Percentiles rank a stretch among this genome's conserved stretches.
Conservation (phyloP, 2,329 filamentous ascomycete genomes). For the Thielaviopsis musarum region DNA sequence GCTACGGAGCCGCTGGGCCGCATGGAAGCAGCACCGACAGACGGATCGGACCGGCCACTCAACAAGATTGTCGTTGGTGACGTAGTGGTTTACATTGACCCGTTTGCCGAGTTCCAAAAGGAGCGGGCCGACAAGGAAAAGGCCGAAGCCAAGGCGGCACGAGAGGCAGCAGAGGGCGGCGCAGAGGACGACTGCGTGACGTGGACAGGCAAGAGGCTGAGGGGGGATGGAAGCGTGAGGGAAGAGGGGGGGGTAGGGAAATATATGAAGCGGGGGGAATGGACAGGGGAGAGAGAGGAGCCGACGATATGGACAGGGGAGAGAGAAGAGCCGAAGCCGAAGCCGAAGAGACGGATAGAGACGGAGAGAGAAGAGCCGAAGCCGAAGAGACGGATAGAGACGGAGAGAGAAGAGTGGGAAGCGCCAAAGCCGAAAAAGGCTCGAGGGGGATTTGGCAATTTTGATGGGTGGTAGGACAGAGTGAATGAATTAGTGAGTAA, state of each 20-base stretch:
- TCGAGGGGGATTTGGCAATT: slow-evolving; percentile 72
- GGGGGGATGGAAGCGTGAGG: slow-evolving; percentile 45
- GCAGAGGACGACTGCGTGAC: slow-evolving; percentile 80
- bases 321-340: slow-evolving; percentile 11
- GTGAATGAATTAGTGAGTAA: not conserved
- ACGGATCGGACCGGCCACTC: slow-evolving; percentile 57
- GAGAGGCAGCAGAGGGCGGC: slow-evolving; percentile 39
- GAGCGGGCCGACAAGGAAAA: slow-evolving; percentile 50
- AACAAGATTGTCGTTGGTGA: slow-evolving; percentile 69
- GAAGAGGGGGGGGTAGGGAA: slow-evolving; percentile 50
- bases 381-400: slow-evolving; percentile 1
- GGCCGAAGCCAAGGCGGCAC: slow-evolving; percentile 34
- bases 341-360: slow-evolving; percentile 4
- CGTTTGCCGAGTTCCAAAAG: slow-evolving; percentile 83
- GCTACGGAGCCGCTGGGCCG: slow-evolving; percentile 43
- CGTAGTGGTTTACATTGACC: slow-evolving; percentile 76
- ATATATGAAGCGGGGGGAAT: slow-evolving; percentile 54
- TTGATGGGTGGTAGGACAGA: slow-evolving; percentile 59
- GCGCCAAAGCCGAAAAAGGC: slow-evolving; percentile 14
- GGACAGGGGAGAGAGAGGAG: too few relatives aligned
- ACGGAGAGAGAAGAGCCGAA: slow-evolving; percentile 12
- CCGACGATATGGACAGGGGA: too few relatives aligned
- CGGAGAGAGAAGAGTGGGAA: not conserved
- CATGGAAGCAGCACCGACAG: slow-evolving; percentile 63
- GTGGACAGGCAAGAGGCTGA: slow-evolving; percentile 88